These are phyloP conservation scores for Gorgonomyces haynaldii DNA, from an alignment of 192 early-diverging fungal genomes.

Conservation along the genomic window DNA sequence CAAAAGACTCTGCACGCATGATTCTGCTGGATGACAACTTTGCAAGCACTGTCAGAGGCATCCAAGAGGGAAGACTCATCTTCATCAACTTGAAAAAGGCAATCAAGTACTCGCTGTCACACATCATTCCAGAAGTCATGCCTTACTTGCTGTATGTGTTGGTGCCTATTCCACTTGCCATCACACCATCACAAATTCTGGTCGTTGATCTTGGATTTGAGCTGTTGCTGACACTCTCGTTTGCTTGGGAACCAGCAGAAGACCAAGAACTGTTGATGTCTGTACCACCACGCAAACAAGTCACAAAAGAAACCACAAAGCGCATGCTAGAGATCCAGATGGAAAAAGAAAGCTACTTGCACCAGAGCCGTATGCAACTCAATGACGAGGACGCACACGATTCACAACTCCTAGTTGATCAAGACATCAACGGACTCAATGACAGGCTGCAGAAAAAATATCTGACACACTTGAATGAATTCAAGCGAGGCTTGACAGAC, in stretches of 20 bases:
- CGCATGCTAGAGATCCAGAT: conserved; percentile 5
- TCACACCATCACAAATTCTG: conserved; percentile 80
- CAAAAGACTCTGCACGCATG: conserved; percentile 91
- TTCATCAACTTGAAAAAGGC: conserved; percentile 94
- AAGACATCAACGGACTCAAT: conserved; percentile 3
- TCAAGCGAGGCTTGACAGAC: conserved; percentile 22
- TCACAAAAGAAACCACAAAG: conserved; percentile 42
- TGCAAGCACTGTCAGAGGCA: conserved; percentile 79
- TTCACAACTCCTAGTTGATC: conserved; percentile 10
- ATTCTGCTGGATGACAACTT: conserved; percentile 96
- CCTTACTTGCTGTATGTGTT: conserved; percentile 78
- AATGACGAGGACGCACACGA: conserved; percentile 17
- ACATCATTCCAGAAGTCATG: conserved; percentile 82
- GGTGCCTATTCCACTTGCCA: conserved; percentile 78
- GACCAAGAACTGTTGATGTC: conserved; percentile 57
- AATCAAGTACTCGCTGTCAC: conserved; percentile 81
- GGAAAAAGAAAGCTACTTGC: conserved; percentile 1
- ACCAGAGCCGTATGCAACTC: conserved; percentile 3
- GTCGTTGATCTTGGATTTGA: conserved; percentile 93
- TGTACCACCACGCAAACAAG: conserved; percentile 75
- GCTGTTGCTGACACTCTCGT: conserved; percentile 71
- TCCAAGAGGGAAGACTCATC: conserved; percentile 89
- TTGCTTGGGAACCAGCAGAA: conserved; percentile 83
- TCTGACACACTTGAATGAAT: conserved; percentile 16
- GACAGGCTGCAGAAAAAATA: conserved; percentile 13